A percentile compares a stretch with the other conserved stretches of the same genome.
These are phyloP conservation scores for Stephanodiscus minutulus DNA, from an alignment of 108 stramenopile genomes.

Conservation along the genomic window DNA sequence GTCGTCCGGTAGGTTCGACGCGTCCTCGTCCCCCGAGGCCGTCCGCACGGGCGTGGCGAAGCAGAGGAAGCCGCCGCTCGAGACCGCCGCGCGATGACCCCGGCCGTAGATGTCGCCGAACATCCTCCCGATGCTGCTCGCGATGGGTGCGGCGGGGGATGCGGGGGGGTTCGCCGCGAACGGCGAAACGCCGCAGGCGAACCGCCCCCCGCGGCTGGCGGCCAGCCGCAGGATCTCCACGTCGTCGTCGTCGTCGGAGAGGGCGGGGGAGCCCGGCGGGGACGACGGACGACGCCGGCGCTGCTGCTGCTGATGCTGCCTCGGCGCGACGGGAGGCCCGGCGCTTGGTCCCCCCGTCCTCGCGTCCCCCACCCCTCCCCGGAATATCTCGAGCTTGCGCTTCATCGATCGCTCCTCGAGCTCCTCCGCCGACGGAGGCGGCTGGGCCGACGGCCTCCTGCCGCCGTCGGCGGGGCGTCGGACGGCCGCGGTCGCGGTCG, in stretches of 20 bases:
- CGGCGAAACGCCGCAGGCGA: constrained; percentile 16
- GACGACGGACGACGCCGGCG: not conserved
- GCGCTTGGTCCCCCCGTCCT: not conserved
- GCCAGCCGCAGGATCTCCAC: constrained; percentile 26
- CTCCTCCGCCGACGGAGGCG: constrained; percentile 2
- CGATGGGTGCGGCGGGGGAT: too few species aligned
- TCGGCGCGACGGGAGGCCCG: too few species aligned
- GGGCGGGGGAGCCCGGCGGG: not conserved
- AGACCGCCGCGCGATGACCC: too few species aligned
- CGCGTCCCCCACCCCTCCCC: not conserved
- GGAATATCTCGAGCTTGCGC: constrained; percentile 37
- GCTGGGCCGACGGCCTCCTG: not conserved
- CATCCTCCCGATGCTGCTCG: too few species aligned
- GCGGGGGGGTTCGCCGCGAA: too few species aligned
- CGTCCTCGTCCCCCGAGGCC: constrained; percentile 26
- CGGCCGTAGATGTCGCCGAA: too few species aligned
- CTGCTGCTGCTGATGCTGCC: not conserved
- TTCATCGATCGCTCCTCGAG: constrained; percentile 33
- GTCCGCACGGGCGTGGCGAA: constrained; percentile 68
- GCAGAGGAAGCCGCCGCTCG: constrained; percentile 25
- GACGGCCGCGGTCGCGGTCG: too few species aligned
- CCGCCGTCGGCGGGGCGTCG: too few species aligned
- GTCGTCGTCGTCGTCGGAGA: constrained; percentile 14
- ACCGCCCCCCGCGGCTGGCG: constrained; percentile 13
- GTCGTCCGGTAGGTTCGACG: constrained; percentile 33